phyloP scores from a whole-genome alignment of 169 alveolate species.

The Eimeria maxima region DNA sequence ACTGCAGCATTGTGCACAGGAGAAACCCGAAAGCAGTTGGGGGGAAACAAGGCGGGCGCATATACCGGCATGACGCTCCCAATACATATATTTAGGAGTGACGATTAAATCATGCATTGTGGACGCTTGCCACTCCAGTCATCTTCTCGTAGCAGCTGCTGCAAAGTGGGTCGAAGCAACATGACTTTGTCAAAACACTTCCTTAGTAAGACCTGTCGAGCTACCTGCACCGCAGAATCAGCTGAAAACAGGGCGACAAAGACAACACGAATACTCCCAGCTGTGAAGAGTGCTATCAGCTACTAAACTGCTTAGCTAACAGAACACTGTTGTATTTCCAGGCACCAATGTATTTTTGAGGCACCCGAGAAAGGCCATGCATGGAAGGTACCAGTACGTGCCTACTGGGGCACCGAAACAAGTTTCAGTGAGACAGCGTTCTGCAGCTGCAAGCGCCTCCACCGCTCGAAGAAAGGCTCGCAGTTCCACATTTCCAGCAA shows the following conservation, averaged over 20 bases:
- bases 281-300: neutral
- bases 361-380: neutral
- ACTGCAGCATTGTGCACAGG: slow-evolving; percentile 66
- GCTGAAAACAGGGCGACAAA: slow-evolving; percentile 36
- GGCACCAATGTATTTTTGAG: neutral
- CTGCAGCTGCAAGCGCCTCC: slow-evolving; percentile 74
- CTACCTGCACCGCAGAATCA: slow-evolving; percentile 72
- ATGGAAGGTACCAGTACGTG: slow-evolving; percentile 32
- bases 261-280: neutral
- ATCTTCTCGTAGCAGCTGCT: slow-evolving; percentile 41
- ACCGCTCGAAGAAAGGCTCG: slow-evolving; percentile 61
- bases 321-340: neutral
- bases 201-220: slow-evolving; percentile 64
- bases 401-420: slow-evolving; percentile 73
- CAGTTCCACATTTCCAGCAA: slow-evolving; percentile 38
- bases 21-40: neutral
- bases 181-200: slow-evolving; percentile 34
- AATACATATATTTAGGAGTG: neutral
- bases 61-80: neutral
- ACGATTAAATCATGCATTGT: neutral
- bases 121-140: slow-evolving; percentile 75
- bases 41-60: slow-evolving; percentile 29
- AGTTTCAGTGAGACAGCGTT: slow-evolving; percentile 54
- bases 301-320: neutral
- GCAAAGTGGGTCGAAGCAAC: slow-evolving; percentile 51